Conservation (phyloP, 371 early-diverging fungal species). For the Mortierella sp. region DNA sequence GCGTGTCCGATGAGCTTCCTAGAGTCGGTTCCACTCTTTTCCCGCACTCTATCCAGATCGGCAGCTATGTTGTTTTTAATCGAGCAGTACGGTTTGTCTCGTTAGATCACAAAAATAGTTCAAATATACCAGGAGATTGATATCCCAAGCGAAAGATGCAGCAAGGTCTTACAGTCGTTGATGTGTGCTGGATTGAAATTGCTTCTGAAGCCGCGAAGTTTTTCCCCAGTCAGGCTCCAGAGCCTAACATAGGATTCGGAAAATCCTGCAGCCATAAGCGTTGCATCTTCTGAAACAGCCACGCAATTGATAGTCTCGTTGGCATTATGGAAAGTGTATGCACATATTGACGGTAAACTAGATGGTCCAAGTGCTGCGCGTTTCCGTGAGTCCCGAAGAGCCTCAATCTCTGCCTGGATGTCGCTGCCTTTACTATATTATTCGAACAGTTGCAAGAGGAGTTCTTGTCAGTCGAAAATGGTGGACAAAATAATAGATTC, state of each 20-base stretch:
- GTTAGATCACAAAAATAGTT: not conserved
- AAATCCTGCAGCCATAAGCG: conserved; percentile 87
- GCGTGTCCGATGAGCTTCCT: conserved; percentile 94
- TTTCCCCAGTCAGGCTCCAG: conserved; percentile 85
- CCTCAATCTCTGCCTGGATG: conserved; percentile 79
- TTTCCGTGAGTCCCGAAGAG: conserved; percentile 86
- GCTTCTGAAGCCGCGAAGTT: conserved; percentile 67
- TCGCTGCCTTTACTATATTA: conserved; percentile 72
- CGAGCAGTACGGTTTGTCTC: not conserved
- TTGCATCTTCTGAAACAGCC: conserved; percentile 79
- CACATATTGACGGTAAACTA: conserved; percentile 94
- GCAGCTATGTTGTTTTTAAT: conserved; percentile 38
- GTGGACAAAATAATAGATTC: too few relatives aligned
- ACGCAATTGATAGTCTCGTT: conserved; percentile 85
- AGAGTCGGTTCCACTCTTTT: conserved; percentile 63
- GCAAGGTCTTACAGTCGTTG: conserved; percentile 62
- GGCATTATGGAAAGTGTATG: conserved; percentile 98
- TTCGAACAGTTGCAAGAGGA: not conserved
- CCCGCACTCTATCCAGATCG: conserved; percentile 66
- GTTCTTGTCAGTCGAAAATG: not conserved
- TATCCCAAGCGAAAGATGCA: not conserved
- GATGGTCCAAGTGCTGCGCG: conserved; percentile 79
- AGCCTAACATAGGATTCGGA: conserved; percentile 91
- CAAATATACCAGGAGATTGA: not conserved
- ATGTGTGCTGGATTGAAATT: conserved; percentile 67